These are phyloP conservation scores for Trichoderma sp. DNA, from an alignment of 2,329 filamentous ascomycete genomes.

Conservation along the genomic window DNA sequence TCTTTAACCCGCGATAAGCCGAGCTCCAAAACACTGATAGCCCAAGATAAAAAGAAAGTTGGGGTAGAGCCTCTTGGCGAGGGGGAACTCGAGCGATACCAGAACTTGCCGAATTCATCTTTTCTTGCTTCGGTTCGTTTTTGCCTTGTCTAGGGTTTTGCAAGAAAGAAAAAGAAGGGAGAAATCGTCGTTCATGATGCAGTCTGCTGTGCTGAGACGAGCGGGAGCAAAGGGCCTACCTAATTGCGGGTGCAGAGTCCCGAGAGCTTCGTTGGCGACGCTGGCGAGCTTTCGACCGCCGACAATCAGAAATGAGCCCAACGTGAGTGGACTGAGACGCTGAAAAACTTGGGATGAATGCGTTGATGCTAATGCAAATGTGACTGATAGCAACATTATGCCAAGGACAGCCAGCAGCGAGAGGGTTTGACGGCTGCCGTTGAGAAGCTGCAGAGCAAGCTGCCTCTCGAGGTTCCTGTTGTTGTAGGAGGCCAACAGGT, in stretches of 20 bases:
- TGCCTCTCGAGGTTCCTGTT: slow-evolving; percentile 74
- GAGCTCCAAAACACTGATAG: not conserved
- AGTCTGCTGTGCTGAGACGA: slow-evolving; percentile 35
- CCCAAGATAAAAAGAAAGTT: not conserved
- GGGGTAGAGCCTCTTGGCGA: not conserved
- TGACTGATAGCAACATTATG: slow-evolving; percentile 76
- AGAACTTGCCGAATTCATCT: not conserved
- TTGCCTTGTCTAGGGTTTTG: not conserved
- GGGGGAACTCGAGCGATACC: not conserved
- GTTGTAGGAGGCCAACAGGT: slow-evolving; percentile 81
- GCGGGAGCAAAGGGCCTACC: slow-evolving; percentile 34
- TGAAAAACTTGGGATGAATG: not conserved
- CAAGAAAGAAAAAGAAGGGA: not conserved
- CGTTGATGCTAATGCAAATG: not conserved
- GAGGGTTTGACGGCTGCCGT: slow-evolving; percentile 72
- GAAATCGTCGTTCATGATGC: slow-evolving; percentile 27
- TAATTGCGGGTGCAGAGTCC: slow-evolving; percentile 28
- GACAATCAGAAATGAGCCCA: slow-evolving; percentile 87
- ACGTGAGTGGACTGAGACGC: slow-evolving; percentile 57
- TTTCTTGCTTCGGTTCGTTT: not conserved
- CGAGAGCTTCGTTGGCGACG: slow-evolving; percentile 45
- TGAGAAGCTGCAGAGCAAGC: slow-evolving; percentile 62
- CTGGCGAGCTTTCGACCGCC: slow-evolving; percentile 87
- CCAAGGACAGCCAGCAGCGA: slow-evolving; percentile 76
- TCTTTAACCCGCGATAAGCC: slow-evolving; percentile 22